These are phyloP conservation scores for Mrakia blollopis DNA, from an alignment of 768 basidiomycete genomes.

Conservation along the genomic window DNA sequence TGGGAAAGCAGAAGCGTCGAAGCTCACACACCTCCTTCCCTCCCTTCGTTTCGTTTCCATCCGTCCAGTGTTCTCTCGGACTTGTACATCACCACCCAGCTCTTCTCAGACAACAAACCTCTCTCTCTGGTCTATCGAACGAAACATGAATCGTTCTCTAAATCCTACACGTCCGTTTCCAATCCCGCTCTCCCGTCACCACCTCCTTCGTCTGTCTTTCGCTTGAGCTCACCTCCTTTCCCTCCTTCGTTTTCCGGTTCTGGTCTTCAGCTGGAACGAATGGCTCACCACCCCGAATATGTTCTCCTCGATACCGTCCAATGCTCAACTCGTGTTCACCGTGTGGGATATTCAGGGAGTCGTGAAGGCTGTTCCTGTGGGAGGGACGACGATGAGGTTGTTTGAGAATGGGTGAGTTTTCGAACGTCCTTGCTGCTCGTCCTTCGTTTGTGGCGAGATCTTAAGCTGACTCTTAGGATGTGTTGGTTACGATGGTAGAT, in stretches of 20 bases:
- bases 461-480: no score
- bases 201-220: neutral
- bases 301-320: slow-evolving; percentile 87
- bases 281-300: slow-evolving; percentile 86
- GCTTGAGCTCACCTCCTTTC: neutral
- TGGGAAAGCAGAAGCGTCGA: slow-evolving; percentile 27
- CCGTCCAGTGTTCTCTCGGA: slow-evolving; percentile 72
- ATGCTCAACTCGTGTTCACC: slow-evolving; percentile 84
- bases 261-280: slow-evolving; percentile 76
- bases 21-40: slow-evolving; percentile 10
- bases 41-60: neutral
- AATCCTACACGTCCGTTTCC: slow-evolving; percentile 67
- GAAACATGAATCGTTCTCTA: slow-evolving; percentile 86
- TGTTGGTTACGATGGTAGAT: no score
- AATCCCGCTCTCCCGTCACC: neutral
- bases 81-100: slow-evolving; percentile 86
- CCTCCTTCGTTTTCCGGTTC: neutral
- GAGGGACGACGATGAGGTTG: slow-evolving; percentile 80
- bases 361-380: slow-evolving; percentile 71
- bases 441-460: neutral
- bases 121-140: slow-evolving; percentile 88
- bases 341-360: slow-evolving; percentile 93
- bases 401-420: slow-evolving; percentile 82
- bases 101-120: slow-evolving; percentile 88
- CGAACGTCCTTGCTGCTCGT: neutral